Evolutionary conservation across 2,329 filamentous ascomycete species (phyloP).

Genomic region (Rhinocladiella similis): DNA sequence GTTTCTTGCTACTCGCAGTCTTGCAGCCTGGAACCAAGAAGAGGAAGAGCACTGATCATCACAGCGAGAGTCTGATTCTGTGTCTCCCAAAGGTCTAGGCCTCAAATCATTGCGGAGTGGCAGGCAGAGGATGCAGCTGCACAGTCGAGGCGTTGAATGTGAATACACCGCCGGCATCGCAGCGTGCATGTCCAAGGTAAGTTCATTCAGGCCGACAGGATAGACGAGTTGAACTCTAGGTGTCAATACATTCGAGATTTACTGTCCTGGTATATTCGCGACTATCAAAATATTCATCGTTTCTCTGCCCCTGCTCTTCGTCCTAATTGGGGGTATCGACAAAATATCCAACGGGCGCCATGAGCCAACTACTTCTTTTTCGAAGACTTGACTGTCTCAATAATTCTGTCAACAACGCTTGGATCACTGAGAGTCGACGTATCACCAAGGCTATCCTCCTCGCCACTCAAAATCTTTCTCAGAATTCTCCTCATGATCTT

Average conservation of each 20-base stretch:
- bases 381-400: conserved; percentile 67
- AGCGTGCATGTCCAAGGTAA: neutral
- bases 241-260: neutral
- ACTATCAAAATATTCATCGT: neutral
- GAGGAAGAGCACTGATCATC: too few species aligned
- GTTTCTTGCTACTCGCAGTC: too few species aligned
- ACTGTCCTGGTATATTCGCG: neutral
- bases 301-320: neutral
- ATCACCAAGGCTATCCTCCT: conserved; percentile 96
- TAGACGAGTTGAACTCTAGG: neutral
- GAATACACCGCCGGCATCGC: too few species aligned
- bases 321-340: conserved; percentile 1
- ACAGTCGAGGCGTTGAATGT: too few species aligned
- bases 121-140: too few species aligned
- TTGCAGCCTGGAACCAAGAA: too few species aligned
- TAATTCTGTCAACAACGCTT: conserved; percentile 84
- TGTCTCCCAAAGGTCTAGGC: too few species aligned
- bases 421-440: conserved; percentile 89
- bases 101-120: too few species aligned
- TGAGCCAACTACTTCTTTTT: conserved; percentile 39
- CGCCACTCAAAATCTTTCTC: conserved; percentile 93
- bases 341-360: neutral
- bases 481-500: conserved; percentile 99
- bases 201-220: neutral
- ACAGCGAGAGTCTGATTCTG: too few species aligned